A percentile compares a stretch with the other conserved stretches of the same genome.
phyloP scores from a whole-genome alignment of 1,139 yeast genomes.

The Nakaseomyces delphensis region DNA sequence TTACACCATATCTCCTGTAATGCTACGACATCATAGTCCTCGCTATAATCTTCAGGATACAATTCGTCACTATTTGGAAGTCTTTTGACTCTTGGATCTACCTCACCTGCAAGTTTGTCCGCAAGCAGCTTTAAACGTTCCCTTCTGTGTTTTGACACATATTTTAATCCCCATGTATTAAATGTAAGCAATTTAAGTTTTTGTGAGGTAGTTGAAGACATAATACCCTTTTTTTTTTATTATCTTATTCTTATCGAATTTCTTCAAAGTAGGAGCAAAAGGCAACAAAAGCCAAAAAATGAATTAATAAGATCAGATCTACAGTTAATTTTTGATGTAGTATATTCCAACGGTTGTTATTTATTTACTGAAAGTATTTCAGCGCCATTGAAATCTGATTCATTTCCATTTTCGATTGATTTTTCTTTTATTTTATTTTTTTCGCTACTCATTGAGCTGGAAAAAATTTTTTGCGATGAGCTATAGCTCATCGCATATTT shows the following conservation, averaged over 20 bases:
- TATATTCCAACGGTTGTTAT: too few relatives aligned
- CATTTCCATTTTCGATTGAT: too few relatives aligned
- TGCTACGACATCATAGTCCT: constrained; percentile 72
- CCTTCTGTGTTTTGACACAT: constrained; percentile 59
- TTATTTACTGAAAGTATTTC: too few relatives aligned
- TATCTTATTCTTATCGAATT: neutral
- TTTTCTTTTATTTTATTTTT: neutral
- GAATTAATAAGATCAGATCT: too few relatives aligned
- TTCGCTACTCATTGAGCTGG: neutral
- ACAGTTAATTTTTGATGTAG: too few relatives aligned
- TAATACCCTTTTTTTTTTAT: neutral
- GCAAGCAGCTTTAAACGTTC: constrained; percentile 70
- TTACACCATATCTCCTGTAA: constrained; percentile 90
- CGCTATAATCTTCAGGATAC: constrained; percentile 25
- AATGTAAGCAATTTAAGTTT: constrained; percentile 49
- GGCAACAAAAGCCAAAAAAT: neutral
- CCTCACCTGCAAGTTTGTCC: constrained; percentile 43
- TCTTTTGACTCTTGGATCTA: constrained; percentile 11
- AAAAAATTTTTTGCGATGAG: constrained; percentile 1
- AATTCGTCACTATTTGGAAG: constrained; percentile 11
- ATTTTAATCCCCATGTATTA: constrained; percentile 87
- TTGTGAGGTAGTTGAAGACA: neutral
- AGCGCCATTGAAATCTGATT: too few relatives aligned
- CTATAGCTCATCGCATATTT: neutral
- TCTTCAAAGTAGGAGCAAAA: too few relatives aligned